Conservation (phyloP, 1,284 basidiomycete species). For the Apiotrichum mycotoxinovorans region DNA sequence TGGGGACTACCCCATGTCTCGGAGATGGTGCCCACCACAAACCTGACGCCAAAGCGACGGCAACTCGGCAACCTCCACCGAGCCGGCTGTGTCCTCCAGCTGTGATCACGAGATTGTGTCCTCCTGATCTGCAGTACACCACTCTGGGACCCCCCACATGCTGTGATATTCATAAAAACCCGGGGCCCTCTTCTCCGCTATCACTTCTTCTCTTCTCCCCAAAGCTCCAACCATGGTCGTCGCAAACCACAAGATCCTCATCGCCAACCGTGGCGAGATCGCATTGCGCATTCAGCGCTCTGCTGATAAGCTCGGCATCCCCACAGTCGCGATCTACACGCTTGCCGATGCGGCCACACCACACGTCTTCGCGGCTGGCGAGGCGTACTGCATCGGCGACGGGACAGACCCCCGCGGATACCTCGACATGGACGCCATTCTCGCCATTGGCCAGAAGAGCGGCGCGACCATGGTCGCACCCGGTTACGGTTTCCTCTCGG, state of each 20-base stretch:
- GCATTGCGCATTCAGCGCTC: slow-evolving; percentile 89
- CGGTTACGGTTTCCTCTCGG: slow-evolving; percentile 65
- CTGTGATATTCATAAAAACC: not conserved
- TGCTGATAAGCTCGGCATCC: slow-evolving; percentile 79
- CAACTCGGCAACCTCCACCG: no score
- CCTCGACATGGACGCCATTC: slow-evolving; percentile 51
- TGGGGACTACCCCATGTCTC: no score
- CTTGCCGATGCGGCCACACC: slow-evolving; percentile 73
- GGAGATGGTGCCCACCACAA: no score
- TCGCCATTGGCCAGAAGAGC: slow-evolving; percentile 53
- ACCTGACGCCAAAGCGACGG: no score
- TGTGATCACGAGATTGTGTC: no score
- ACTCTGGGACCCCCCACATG: no score
- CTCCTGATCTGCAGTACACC: no score
- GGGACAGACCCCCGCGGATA: slow-evolving; percentile 53
- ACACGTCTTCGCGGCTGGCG: slow-evolving; percentile 60
- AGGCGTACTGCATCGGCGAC: slow-evolving; percentile 48
- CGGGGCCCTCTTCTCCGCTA: not conserved
- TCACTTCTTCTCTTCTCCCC: not conserved
- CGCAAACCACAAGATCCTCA: slow-evolving; percentile 62
- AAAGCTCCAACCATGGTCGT: slow-evolving; percentile 3
- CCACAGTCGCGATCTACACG: slow-evolving; percentile 85
- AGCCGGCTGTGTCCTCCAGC: no score
- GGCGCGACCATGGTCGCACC: slow-evolving; percentile 60
- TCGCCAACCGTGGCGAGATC: slow-evolving; percentile 90